Percentiles rank a stretch among this genome's conserved stretches.
These are phyloP conservation scores for Tetrahymena malaccensis DNA, from an alignment of 73 alveolate species.

Conservation along the genomic window DNA sequence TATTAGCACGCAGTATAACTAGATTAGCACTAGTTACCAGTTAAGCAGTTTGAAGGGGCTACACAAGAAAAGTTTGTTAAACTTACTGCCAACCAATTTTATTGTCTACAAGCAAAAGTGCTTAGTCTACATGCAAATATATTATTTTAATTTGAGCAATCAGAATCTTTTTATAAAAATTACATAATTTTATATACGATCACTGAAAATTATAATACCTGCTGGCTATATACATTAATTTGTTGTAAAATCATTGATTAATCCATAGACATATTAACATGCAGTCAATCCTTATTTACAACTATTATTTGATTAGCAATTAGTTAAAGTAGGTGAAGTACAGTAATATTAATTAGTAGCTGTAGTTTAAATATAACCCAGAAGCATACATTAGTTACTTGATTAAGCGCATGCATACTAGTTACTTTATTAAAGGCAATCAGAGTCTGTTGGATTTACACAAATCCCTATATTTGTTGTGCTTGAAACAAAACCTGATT, in stretches of 20 bases:
- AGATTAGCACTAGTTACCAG: not conserved
- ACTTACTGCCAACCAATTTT: not conserved
- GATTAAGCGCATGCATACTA: not conserved
- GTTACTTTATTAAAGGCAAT: not conserved
- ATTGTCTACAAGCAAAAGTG: not conserved
- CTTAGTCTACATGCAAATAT: not conserved
- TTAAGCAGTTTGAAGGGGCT: not conserved
- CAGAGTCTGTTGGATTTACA: not conserved
- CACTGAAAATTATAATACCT: not conserved
- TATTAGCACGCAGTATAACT: not conserved
- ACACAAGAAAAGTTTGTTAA: not conserved
- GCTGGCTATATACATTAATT: not conserved
- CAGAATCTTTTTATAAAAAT: not conserved
- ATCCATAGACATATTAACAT: not conserved
- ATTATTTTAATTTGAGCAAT: not conserved
- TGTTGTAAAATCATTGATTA: not conserved
- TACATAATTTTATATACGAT: not conserved
- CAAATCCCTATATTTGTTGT: not conserved
- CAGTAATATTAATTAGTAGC: not conserved
- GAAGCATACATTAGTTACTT: not conserved
- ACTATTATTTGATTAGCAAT: not conserved
- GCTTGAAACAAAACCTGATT: not conserved
- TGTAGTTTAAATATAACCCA: not conserved
- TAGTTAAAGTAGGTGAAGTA: not conserved
- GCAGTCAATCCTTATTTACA: not conserved